These are phyloP conservation scores for Colletotrichum sp. DNA, from an alignment of 2,329 filamentous ascomycete genomes.

Conservation along the genomic window DNA sequence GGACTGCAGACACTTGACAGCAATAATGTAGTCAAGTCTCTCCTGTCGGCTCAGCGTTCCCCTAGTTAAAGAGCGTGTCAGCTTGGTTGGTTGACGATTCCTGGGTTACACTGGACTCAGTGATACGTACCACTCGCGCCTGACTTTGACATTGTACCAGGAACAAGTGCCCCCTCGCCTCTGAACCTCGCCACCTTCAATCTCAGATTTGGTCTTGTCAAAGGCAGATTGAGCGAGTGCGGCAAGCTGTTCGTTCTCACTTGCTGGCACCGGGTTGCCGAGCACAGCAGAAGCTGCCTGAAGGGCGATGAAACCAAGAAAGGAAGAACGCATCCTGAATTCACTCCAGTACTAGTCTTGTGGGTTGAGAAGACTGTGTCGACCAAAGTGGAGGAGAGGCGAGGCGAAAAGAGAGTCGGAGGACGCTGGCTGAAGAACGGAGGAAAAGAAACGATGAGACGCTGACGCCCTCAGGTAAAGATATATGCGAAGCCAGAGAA, in stretches of 20 bases:
- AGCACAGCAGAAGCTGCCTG: constrained; percentile 17
- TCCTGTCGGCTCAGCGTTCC: constrained; percentile 25
- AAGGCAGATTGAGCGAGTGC: constrained; percentile 23
- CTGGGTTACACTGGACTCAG: not conserved
- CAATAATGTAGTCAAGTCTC: constrained; percentile 45
- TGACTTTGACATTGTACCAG: constrained; percentile 29
- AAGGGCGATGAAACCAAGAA: constrained; percentile 22
- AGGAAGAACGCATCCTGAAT: not conserved
- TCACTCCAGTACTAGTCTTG: constrained; percentile 2
- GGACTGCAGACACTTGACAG: constrained; percentile 48
- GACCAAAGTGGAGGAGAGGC: no score
- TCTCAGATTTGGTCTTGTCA: constrained; percentile 25
- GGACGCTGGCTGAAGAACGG: not conserved
- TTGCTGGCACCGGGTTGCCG: not conserved
- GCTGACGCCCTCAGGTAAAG: not conserved
- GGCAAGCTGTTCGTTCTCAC: not conserved
- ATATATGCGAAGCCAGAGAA: not conserved
- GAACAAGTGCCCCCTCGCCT: constrained; percentile 28
- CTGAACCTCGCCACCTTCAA: constrained; percentile 13
- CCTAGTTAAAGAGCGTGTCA: no score
- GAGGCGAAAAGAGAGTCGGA: no score
- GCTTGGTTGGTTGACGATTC: no score
- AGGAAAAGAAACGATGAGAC: not conserved
- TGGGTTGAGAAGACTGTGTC: constrained; percentile 28
- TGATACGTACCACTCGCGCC: constrained; percentile 32